Evolutionary conservation across 352 stramenopile species (phyloP), one percentile per base, ranked within the genome.

Genomic region (Globisporangium parvum): DNA sequence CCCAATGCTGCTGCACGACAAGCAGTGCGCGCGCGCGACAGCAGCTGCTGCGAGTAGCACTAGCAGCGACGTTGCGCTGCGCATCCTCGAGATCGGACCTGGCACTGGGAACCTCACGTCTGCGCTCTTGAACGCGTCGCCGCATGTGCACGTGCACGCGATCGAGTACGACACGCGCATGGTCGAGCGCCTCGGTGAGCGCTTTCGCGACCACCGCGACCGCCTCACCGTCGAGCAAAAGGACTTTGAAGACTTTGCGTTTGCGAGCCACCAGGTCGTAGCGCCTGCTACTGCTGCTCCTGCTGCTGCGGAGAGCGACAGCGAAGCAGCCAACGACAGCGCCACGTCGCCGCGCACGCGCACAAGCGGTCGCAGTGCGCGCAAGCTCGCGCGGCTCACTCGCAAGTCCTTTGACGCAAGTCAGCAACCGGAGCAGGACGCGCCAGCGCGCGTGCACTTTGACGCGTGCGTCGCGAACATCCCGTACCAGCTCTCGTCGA

Each of bases 41-140:
- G n/a, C n/a, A n/a, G n/a, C 28, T 14, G 53, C 26, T 37, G 57
- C 3, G n/a, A 28, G 11, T 5, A 11, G 63, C 8, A 47, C 20
- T 10, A 21, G 33, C 18, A 31, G 17, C 17, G 15, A 56, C 9
- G 14, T 52, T 1, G 42, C 53, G 18, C 57, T 87, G 42, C 75
- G 69, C n/a, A 75, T 95, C 37, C 72, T 95, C 24, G 85, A 95
- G 62, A 88, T 95, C 51, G 85, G 85, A 14, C 84, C 85, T 0
- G 85, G 85, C 17, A 95, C 83, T 8, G 85, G 85, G 50, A 95
- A 95, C 53, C 69, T 95, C 44, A 95, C 85, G 59, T 82, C 85
- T n/a, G 71, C 79, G 28, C 53, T 95, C 55, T 68, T 95, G 37
- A 57, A 69, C 31, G 48, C 70, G 14, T 65, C 68, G 9, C 66